Evolutionary conservation across 192 early-diverging fungal species (phyloP).

Genomic region (Umbelopsis sp.): DNA sequence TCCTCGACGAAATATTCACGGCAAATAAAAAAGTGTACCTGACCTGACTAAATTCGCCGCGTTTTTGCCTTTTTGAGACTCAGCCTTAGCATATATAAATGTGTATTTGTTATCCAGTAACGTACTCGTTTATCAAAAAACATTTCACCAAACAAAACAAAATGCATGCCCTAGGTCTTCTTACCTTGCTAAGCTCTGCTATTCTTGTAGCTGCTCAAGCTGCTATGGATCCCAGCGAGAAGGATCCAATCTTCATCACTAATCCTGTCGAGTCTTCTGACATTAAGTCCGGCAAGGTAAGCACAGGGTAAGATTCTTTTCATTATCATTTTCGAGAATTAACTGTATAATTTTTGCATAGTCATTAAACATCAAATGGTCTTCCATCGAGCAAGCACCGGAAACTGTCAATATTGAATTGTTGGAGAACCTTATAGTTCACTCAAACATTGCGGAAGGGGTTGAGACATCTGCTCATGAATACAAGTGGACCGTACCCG

Average conservation of each 20-base stretch:
- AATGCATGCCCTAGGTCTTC: background rate
- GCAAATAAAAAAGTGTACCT: too few relatives aligned
- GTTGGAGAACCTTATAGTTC: background rate
- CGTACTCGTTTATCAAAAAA: background rate
- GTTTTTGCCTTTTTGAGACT: too few relatives aligned
- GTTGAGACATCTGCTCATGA: background rate
- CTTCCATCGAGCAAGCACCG: background rate
- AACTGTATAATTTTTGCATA: background rate
- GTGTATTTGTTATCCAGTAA: too few relatives aligned
- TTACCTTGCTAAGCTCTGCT: background rate
- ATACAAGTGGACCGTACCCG: background rate
- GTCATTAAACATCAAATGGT: background rate
- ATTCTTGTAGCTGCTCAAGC: background rate
- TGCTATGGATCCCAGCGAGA: background rate
- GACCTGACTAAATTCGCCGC: too few relatives aligned
- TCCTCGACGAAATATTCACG: too few relatives aligned
- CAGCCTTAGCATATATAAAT: too few relatives aligned
- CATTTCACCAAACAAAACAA: background rate
- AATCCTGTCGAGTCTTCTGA: background rate
- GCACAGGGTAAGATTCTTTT: background rate
- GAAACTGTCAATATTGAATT: conserved; percentile 11
- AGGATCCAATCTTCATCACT: conserved; percentile 3
- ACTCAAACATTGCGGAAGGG: background rate
- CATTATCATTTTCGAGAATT: background rate
- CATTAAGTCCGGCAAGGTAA: background rate